These are phyloP conservation scores for Xylariales sp. DNA, from an alignment of 2,329 filamentous ascomycete genomes.

Conservation along the genomic window DNA sequence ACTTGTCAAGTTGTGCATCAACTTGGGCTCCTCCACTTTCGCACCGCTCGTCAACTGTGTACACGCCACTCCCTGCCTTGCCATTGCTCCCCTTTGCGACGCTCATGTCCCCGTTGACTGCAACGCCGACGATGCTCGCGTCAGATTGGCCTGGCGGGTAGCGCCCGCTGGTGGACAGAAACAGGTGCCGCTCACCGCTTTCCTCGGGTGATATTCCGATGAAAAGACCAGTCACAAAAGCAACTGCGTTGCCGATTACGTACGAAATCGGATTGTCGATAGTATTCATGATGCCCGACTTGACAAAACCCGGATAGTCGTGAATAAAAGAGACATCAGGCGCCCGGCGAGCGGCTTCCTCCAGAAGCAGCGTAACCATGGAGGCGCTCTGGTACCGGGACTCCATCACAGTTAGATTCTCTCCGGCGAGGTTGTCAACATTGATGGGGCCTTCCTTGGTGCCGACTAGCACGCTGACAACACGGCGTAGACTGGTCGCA, in stretches of 20 bases:
- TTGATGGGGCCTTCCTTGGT: constrained; percentile 48
- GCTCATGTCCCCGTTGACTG: not conserved
- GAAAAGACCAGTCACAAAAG: not conserved
- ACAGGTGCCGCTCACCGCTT: not conserved
- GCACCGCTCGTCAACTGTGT: not conserved
- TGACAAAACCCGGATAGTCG: not conserved
- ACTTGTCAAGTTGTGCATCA: not conserved
- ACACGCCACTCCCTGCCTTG: not conserved
- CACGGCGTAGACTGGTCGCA: constrained; percentile 43
- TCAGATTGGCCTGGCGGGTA: not conserved
- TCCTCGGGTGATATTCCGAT: not conserved
- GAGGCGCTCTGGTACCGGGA: not conserved
- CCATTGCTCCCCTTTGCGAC: not conserved
- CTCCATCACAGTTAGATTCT: not conserved
- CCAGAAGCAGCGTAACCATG: not conserved
- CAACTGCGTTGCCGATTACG: not conserved
- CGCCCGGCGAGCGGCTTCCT: not conserved
- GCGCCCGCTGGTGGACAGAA: not conserved
- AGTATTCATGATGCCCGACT: not conserved
- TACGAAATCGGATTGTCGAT: not conserved
- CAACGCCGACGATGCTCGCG: not conserved
- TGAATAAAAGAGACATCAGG: not conserved
- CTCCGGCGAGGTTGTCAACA: constrained; percentile 36
- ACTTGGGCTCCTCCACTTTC: not conserved
- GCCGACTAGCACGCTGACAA: constrained; percentile 50